Evolutionary conservation across 345 rosid genomes (phyloP).

Genomic region (Eucalyptus leucophloia): DNA sequence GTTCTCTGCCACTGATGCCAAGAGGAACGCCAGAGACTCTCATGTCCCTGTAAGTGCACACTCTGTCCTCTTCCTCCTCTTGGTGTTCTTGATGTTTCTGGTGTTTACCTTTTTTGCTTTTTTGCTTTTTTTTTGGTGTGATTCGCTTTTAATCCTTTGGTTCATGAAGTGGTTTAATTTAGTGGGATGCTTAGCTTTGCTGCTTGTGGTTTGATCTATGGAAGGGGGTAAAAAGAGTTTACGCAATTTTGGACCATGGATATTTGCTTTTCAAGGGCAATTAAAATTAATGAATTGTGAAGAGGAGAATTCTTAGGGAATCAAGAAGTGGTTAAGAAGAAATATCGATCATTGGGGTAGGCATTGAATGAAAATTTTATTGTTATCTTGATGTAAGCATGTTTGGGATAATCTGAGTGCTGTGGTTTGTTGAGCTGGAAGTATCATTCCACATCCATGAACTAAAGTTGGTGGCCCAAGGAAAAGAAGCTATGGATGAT

Average conservation of each 20-base stretch:
- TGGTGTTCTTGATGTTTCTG: background rate
- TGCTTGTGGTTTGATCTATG: background rate
- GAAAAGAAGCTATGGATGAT: background rate
- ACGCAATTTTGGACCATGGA: background rate
- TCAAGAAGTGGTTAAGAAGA: background rate
- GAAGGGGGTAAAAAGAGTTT: background rate
- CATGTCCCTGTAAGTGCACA: conserved; percentile 49
- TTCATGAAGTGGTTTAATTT: background rate
- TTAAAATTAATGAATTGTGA: background rate
- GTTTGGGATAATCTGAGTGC: background rate
- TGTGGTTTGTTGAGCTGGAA: background rate
- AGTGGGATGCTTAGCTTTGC: background rate
- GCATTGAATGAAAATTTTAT: background rate
- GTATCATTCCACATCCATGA: background rate
- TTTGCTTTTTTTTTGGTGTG: background rate
- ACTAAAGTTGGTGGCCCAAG: background rate
- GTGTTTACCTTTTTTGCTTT: background rate
- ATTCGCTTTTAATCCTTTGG: background rate
- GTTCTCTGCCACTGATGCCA: conserved; percentile 73
- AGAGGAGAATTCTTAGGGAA: background rate
- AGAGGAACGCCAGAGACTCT: conserved; percentile 72
- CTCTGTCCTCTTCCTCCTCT: background rate
- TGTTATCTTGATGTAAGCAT: background rate
- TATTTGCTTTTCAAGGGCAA: background rate
- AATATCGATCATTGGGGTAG: background rate